Percentiles rank a stretch among this genome's conserved stretches.
These are phyloP conservation scores for Aspergillus arachidicola DNA, from an alignment of 2,329 filamentous ascomycete genomes.

Conservation along the genomic window DNA sequence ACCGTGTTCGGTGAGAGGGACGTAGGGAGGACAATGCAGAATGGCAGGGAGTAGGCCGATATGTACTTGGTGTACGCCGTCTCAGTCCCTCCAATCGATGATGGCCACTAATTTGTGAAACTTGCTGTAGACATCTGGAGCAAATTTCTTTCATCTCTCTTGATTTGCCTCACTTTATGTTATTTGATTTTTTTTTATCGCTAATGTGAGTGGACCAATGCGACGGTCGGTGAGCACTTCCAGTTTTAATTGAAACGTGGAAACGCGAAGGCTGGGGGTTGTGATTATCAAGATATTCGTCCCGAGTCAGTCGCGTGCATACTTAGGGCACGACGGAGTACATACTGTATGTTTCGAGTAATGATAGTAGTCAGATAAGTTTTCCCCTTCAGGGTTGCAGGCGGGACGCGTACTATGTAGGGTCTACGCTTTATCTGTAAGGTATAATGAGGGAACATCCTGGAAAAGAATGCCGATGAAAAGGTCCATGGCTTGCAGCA, in stretches of 20 bases:
- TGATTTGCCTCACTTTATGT: not conserved
- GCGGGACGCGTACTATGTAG: not conserved
- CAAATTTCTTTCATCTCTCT: not conserved
- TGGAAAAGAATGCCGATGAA: not conserved
- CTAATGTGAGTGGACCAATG: not conserved
- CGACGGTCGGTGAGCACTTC: not conserved
- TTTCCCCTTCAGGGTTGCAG: not conserved
- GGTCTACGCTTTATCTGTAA: not conserved
- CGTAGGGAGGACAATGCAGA: not conserved
- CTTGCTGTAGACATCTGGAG: not conserved
- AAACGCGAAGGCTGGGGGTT: constrained; percentile 2
- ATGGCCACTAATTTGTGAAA: not conserved
- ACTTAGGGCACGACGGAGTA: not conserved
- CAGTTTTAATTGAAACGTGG: not conserved
- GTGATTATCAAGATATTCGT: not conserved
- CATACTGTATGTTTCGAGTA: not conserved
- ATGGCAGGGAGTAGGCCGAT: not conserved
- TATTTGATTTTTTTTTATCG: not conserved
- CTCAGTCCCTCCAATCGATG: no score
- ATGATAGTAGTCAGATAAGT: not conserved
- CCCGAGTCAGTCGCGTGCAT: not conserved
- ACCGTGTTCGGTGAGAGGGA: no score
- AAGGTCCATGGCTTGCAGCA: not conserved
- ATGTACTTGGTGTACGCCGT: no score
- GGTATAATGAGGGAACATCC: not conserved